phyloP scores from a whole-genome alignment of 2,329 filamentous ascomycete species.

The Fusarium sp. region DNA sequence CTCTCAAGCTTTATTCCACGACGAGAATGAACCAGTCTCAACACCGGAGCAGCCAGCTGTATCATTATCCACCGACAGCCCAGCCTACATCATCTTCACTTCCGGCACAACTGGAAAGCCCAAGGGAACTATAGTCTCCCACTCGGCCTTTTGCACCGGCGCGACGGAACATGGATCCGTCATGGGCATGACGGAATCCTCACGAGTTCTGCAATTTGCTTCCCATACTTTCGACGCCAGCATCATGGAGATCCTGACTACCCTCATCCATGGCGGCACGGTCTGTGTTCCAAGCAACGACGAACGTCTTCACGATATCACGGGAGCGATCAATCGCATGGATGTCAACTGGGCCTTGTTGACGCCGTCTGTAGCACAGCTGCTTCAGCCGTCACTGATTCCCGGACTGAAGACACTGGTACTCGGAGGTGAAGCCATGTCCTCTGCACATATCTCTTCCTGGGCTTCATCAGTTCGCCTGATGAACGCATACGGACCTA shows the following conservation, averaged over 20 bases:
- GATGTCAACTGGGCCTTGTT: slow-evolving; percentile 39
- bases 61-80: background rate
- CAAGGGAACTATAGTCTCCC: slow-evolving; percentile 22
- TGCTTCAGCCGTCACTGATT: slow-evolving; percentile 29
- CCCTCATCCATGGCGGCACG: slow-evolving; percentile 47
- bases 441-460: slow-evolving; percentile 25
- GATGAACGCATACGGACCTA: slow-evolving; percentile 43
- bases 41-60: background rate
- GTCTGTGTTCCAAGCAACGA: slow-evolving; percentile 54
- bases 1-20: background rate
- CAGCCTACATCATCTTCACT: slow-evolving; percentile 30
- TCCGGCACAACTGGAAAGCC: slow-evolving; percentile 32
- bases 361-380: slow-evolving; percentile 38
- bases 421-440: slow-evolving; percentile 45
- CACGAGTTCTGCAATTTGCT: slow-evolving; percentile 32
- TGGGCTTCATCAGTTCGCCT: slow-evolving; percentile 34
- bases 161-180: slow-evolving; percentile 14
- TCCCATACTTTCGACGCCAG: slow-evolving; percentile 49
- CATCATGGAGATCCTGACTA: slow-evolving; percentile 41
- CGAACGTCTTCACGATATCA: slow-evolving; percentile 55
- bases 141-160: slow-evolving; percentile 28
- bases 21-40: background rate
- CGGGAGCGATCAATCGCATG: slow-evolving; percentile 22
- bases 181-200: slow-evolving; percentile 21
- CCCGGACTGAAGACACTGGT: slow-evolving; percentile 31